Percentiles rank a stretch among this genome's conserved stretches.
Evolutionary conservation across 2,329 filamentous ascomycete genomes (phyloP).

Genomic region (Beauveria sp.): DNA sequence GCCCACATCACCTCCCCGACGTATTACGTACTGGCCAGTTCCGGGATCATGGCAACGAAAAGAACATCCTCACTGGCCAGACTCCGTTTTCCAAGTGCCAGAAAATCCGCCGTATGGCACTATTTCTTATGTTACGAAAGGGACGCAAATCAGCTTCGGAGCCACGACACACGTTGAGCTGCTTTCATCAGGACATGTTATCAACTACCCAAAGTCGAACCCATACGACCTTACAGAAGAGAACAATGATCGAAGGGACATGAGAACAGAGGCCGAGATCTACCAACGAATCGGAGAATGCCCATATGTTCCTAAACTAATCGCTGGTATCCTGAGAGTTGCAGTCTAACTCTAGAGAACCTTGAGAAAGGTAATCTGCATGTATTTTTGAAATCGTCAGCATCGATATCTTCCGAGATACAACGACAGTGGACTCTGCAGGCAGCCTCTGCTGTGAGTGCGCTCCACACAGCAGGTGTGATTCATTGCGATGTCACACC

Average conservation of each 20-base stretch:
- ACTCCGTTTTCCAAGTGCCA: conserved; percentile 17
- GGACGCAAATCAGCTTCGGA: conserved; percentile 13
- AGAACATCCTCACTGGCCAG: conserved; percentile 15
- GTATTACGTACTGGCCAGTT: conserved; percentile 13
- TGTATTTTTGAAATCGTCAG: conserved; percentile 14
- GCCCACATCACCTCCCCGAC: neutral
- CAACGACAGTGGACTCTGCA: conserved; percentile 24
- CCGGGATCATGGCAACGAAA: conserved; percentile 16
- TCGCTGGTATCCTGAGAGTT: conserved; percentile 18
- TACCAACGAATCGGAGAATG: conserved; percentile 18
- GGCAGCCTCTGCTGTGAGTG: conserved; percentile 24
- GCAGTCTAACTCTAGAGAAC: conserved; percentile 21
- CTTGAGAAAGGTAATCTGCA: conserved; percentile 19
- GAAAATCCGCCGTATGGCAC: conserved; percentile 12
- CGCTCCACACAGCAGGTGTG: conserved; percentile 28
- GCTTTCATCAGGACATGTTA: conserved; percentile 17
- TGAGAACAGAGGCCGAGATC: conserved; percentile 18
- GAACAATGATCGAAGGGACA: conserved; percentile 12
- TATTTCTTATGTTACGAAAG: conserved; percentile 18
- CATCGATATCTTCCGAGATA: conserved; percentile 12
- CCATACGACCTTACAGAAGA: conserved; percentile 9
- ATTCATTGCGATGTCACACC: conserved; percentile 33
- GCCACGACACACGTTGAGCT: conserved; percentile 17
- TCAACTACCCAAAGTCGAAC: conserved; percentile 18
- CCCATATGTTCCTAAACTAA: conserved; percentile 16